Conservation (phyloP, 306 rosid species). For the Casuarina cunninghamiana region DNA sequence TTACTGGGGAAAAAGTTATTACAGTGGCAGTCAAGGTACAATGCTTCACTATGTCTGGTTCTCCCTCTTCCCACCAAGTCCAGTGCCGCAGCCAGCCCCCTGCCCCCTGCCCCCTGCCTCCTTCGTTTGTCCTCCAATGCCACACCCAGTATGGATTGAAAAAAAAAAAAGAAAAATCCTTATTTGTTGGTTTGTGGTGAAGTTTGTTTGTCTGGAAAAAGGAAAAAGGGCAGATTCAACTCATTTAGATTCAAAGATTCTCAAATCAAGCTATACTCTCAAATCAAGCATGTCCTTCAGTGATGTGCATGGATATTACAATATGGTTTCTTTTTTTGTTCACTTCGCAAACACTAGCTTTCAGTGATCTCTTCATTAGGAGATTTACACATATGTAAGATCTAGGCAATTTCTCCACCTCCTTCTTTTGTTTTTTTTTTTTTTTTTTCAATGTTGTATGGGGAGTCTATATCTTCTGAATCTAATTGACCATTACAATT, state of each 20-base stretch:
- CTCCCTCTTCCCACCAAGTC: not conserved
- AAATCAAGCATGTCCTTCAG: not conserved
- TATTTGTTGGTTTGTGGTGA: not conserved
- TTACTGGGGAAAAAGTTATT: slow-evolving; percentile 61
- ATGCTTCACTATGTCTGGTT: not conserved
- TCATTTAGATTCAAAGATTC: not conserved
- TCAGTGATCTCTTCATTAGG: not conserved
- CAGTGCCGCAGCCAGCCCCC: no score
- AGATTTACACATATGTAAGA: not conserved
- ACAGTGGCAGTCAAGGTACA: slow-evolving; percentile 70
- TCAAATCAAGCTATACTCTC: not conserved
- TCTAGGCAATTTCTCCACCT: not conserved
- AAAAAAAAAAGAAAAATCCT: not conserved
- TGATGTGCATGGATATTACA: not conserved
- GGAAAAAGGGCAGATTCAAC: not conserved
- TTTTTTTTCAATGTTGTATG: not conserved
- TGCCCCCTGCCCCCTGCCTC: no score
- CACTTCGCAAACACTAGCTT: not conserved
- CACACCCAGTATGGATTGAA: no score
- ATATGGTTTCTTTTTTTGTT: not conserved
- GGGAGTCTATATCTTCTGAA: not conserved
- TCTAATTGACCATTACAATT: not conserved
- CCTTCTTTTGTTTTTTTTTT: not conserved
- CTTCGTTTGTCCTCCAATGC: no score
- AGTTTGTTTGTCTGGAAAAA: not conserved